These are phyloP conservation scores for Exobasidium cylindrosporum DNA, from an alignment of 1,284 basidiomycete species.

Conservation along the genomic window DNA sequence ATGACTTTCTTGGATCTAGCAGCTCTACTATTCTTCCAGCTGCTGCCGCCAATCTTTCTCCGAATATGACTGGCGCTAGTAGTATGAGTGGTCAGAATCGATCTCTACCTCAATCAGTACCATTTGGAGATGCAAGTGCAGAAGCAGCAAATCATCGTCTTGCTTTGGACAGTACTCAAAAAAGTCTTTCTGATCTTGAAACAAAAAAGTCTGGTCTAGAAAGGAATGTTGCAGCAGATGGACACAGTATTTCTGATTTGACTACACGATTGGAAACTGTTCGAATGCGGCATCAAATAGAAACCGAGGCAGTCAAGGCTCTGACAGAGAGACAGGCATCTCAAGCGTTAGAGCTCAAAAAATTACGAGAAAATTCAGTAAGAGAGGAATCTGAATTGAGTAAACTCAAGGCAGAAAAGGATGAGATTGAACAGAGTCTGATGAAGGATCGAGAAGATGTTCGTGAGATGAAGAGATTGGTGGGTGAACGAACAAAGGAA, in stretches of 20 bases:
- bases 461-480: constrained; percentile 75
- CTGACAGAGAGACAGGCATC: constrained; percentile 70
- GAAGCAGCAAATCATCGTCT: constrained; percentile 41
- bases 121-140: constrained; percentile 22
- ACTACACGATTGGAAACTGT: constrained; percentile 54
- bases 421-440: constrained; percentile 82
- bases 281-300: constrained; percentile 74
- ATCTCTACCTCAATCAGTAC: constrained; percentile 1
- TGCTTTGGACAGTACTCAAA: constrained; percentile 39
- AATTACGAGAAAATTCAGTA: constrained; percentile 76
- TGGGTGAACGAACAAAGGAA: constrained; percentile 76
- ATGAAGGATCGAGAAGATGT: constrained; percentile 93
- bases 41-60: constrained; percentile 28
- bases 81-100: constrained; percentile 18
- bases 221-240: constrained; percentile 26
- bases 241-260: constrained; percentile 41
- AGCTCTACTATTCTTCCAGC: constrained; percentile 24
- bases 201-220: constrained; percentile 32
- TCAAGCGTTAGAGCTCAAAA: constrained; percentile 76
- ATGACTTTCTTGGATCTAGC: constrained; percentile 41
- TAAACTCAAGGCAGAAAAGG: constrained; percentile 81
- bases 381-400: constrained; percentile 86
- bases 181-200: constrained; percentile 37
- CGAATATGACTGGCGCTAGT: constrained; percentile 21
- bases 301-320: constrained; percentile 70